Evolutionary conservation across 768 basidiomycete genomes (phyloP).

Genomic region (Termitomyces sp.): DNA sequence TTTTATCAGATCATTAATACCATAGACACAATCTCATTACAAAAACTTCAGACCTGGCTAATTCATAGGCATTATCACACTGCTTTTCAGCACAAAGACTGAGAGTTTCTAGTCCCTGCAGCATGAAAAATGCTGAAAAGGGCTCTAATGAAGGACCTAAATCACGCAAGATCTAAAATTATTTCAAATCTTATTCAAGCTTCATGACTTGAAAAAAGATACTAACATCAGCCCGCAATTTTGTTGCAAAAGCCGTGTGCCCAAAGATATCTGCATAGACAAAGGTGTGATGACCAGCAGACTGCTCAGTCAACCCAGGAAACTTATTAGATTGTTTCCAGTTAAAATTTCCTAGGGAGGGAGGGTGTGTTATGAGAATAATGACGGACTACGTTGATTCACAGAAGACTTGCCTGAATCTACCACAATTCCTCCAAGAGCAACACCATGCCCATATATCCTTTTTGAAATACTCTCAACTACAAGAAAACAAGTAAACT

Average conservation of each 20-base stretch:
- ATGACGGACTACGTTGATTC: not conserved
- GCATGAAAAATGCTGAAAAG: constrained; percentile 45
- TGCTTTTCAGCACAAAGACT: constrained; percentile 44
- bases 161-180: constrained; percentile 39
- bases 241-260: not conserved
- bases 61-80: constrained; percentile 39
- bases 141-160: constrained; percentile 48
- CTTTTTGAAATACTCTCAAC: not conserved
- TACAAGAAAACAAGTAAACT: not conserved
- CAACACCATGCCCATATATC: not conserved
- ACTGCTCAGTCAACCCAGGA: not conserved
- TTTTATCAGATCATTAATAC: not conserved
- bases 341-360: not conserved
- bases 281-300: not conserved
- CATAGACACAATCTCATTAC: not conserved
- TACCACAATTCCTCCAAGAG: not conserved
- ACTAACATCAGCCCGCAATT: not conserved
- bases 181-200: not conserved
- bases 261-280: constrained; percentile 2
- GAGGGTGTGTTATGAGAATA: not conserved
- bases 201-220: not conserved
- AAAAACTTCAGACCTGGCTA: constrained; percentile 29
- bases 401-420: not conserved
- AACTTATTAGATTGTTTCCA: constrained; percentile 3
- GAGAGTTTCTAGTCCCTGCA: constrained; percentile 55